Conservation (phyloP, 148 eudicot species). For the Camellia granthamiana region DNA sequence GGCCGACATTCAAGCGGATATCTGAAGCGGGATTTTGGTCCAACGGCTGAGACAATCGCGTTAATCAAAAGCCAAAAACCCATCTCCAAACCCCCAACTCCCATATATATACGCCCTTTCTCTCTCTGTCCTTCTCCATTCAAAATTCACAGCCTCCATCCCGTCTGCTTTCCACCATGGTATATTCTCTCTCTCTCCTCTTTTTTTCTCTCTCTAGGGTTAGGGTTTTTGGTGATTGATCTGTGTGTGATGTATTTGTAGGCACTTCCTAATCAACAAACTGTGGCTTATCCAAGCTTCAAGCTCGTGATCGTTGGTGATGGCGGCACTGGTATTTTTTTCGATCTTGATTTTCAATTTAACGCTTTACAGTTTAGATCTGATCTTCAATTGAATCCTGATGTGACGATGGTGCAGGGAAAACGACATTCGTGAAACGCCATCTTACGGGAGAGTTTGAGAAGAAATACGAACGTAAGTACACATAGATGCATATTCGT, state of each 20-base stretch:
- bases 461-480: conserved; percentile 18
- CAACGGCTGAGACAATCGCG: not conserved
- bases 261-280: conserved; percentile 12
- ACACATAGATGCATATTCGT: too few relatives aligned
- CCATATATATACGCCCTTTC: not conserved
- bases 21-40: conserved; percentile 6
- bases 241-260: not conserved
- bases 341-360: not conserved
- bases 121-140: not conserved
- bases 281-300: conserved; percentile 13
- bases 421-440: conserved; percentile 21
- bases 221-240: not conserved
- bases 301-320: conserved; percentile 17
- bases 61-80: not conserved
- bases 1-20: not conserved
- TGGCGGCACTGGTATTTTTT: conserved; percentile 14
- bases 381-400: not conserved
- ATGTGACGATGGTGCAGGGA: conserved; percentile 1
- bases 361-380: too few relatives aligned
- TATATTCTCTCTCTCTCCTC: not conserved
- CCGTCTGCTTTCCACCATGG: not conserved
- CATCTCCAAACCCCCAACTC: too few relatives aligned
- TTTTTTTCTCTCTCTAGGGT: not conserved
- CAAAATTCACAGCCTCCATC: not conserved
- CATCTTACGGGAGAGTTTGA: conserved; percentile 28